Evolutionary conservation across 352 stramenopile genomes (phyloP), one percentile per base, ranked within the genome.

Genomic region (Globisporangium abappressorium): DNA sequence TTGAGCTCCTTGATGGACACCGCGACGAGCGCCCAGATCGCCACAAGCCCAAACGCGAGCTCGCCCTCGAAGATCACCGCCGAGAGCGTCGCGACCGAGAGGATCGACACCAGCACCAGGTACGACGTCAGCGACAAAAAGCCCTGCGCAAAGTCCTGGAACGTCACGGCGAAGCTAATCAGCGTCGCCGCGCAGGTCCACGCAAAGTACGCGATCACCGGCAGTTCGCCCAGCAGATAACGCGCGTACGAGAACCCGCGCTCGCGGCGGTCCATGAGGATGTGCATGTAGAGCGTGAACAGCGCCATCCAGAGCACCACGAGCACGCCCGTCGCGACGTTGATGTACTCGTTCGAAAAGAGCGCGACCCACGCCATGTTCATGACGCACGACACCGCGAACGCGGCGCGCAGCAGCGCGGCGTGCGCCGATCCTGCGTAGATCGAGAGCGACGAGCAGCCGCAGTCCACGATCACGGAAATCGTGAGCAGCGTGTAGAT

Each of bases 401-500:
- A 94, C n/a, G 90, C 65, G 53, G 70, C 28, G 26, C 82, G 82
- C 70, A 90, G 60, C 34, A 84, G 60, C 54, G 63, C 77, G 43
- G 84, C 75, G 70, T 89, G 75, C n/a, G 76, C 30, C 8, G 81
- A 65, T n/a, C 56, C 68, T n/a, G 74, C 68, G 70, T 82, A 91
- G 59, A 93, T 75, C 30, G 80, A 90, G 49, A 80, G 72, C 41
- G 81, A 76, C 33, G 87, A 74, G 69, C 73, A 88, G 58, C 85
- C 77, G 73, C 82, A 91, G 77, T 94, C 87, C 18, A 87, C 72
- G 30, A 87, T 68, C 6, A 92, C 79, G 9, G 74, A 81, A 9
- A 87, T 66, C n/a, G 80, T 76, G 70, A 94, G 73, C 75, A 85
- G 75, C 54, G 70, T 64, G 76, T 94, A 93, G 73, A 94, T 94